phyloP scores from a whole-genome alignment of 108 stramenopile species.

The Aurantiochytrium sp. region DNA sequence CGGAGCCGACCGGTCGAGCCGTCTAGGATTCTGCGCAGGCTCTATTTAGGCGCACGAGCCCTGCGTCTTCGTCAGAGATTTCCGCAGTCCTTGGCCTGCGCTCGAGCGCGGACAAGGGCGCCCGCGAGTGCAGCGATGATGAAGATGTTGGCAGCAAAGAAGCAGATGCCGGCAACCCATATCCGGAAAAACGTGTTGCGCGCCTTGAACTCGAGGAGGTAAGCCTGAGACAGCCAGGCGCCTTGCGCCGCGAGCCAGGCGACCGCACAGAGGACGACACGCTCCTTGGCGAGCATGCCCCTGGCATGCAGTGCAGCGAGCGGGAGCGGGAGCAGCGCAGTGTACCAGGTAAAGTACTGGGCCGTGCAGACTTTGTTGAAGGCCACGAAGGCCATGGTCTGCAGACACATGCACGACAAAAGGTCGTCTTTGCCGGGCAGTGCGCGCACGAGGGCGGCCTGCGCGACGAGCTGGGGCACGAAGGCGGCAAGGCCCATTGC shows the following conservation, averaged over 20 bases:
- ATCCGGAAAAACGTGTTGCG: conserved; percentile 37
- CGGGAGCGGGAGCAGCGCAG: conserved; percentile 49
- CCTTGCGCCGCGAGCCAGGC: conserved; percentile 39
- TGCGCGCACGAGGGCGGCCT: conserved; percentile 36
- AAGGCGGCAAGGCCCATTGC: conserved; percentile 32
- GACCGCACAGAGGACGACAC: not conserved
- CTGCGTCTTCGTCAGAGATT: too few species aligned
- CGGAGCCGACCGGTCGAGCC: too few species aligned
- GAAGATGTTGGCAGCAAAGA: conserved; percentile 40
- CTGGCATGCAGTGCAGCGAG: not conserved
- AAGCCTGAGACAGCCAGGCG: conserved; percentile 43
- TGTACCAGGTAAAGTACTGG: conserved; percentile 96
- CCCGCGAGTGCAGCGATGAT: not conserved
- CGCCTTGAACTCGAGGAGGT: conserved; percentile 48
- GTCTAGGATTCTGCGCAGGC: too few species aligned
- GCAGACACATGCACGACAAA: conserved; percentile 39
- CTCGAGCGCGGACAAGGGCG: not conserved
- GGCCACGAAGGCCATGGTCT: conserved; percentile 90
- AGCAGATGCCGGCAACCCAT: conserved; percentile 43
- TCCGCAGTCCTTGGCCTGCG: too few species aligned
- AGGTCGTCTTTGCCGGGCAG: conserved; percentile 62
- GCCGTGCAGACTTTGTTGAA: conserved; percentile 98
- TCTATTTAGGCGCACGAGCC: too few species aligned
- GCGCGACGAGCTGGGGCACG: conserved; percentile 27
- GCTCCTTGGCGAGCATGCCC: not conserved